phyloP scores from a whole-genome alignment of 2,329 filamentous ascomycete species.

The Ascochyta clinopodiicola region DNA sequence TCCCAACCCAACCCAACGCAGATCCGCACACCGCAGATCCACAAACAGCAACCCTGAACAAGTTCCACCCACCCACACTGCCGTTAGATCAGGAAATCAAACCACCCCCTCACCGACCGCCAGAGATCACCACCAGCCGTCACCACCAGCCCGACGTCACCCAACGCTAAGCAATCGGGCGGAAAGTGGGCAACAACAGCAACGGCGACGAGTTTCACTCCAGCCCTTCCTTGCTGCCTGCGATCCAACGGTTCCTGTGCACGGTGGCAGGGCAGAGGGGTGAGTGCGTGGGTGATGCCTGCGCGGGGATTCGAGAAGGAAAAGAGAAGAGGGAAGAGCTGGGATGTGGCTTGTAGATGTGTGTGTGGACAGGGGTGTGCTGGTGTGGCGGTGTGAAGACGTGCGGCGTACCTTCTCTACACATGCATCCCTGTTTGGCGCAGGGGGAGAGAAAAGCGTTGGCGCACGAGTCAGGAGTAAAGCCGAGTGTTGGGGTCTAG shows the following conservation, averaged over 20 bases:
- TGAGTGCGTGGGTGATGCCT: no score
- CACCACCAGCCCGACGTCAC: not conserved
- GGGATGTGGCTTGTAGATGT: no score
- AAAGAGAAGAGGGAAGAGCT: no score
- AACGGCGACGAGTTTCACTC: not conserved
- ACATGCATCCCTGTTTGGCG: not conserved
- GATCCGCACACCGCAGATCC: no score
- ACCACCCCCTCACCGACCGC: not conserved
- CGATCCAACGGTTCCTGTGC: constrained; percentile 2
- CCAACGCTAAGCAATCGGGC: no score
- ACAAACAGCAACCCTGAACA: no score
- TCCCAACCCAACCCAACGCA: no score
- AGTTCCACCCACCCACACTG: no score
- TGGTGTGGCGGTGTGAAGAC: constrained; percentile 5
- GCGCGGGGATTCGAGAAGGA: no score
- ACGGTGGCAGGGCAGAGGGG: not conserved
- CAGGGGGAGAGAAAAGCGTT: not conserved
- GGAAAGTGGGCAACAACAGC: no score
- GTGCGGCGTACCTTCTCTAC: constrained; percentile 1
- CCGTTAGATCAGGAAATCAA: no score
- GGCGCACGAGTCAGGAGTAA: not conserved
- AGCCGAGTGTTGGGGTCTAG: not conserved
- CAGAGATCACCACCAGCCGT: not conserved
- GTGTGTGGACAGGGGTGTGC: not conserved
- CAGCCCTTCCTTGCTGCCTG: not conserved